phyloP scores from a whole-genome alignment of 495 filamentous ascomycete species.

The Parmelia sp. region DNA sequence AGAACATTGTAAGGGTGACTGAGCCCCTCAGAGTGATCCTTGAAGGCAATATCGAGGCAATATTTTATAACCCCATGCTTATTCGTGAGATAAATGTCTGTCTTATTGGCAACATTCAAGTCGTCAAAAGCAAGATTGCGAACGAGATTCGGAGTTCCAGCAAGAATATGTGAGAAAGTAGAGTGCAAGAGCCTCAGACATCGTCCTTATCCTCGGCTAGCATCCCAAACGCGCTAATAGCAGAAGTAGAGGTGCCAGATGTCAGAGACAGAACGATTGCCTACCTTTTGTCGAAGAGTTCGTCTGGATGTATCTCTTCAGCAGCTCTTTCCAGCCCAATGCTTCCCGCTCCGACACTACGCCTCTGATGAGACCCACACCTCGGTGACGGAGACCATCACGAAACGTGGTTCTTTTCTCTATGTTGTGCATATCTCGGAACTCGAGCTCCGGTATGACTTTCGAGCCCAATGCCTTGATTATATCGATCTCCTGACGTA shows the following conservation, averaged over 20 bases:
- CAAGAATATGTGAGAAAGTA: not conserved
- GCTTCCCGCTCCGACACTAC: slow-evolving; percentile 53
- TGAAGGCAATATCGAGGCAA: not conserved
- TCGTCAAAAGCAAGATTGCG: not conserved
- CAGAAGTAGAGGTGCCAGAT: not conserved
- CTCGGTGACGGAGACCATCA: slow-evolving; percentile 47
- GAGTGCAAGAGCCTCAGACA: not conserved
- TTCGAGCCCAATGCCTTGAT: slow-evolving; percentile 32
- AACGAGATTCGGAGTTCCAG: not conserved
- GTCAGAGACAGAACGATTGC: not conserved
- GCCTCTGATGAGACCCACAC: slow-evolving; percentile 51
- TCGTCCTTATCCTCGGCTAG: not conserved
- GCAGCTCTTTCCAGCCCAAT: slow-evolving; percentile 48
- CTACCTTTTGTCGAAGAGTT: slow-evolving; percentile 40
- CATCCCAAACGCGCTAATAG: not conserved
- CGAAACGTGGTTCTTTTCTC: slow-evolving; percentile 30
- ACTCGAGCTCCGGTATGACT: slow-evolving; percentile 48
- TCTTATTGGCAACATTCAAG: not conserved
- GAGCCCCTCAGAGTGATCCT: not conserved
- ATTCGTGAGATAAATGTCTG: not conserved
- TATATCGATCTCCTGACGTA: slow-evolving; percentile 45
- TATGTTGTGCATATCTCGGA: slow-evolving; percentile 38
- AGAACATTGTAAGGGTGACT: not conserved
- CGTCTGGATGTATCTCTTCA: slow-evolving; percentile 49
- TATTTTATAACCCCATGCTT: not conserved